Evolutionary conservation across 2,329 filamentous ascomycete genomes (phyloP), one percentile per base, ranked within the genome.

Genomic region (Harringtonia aguacate): DNA sequence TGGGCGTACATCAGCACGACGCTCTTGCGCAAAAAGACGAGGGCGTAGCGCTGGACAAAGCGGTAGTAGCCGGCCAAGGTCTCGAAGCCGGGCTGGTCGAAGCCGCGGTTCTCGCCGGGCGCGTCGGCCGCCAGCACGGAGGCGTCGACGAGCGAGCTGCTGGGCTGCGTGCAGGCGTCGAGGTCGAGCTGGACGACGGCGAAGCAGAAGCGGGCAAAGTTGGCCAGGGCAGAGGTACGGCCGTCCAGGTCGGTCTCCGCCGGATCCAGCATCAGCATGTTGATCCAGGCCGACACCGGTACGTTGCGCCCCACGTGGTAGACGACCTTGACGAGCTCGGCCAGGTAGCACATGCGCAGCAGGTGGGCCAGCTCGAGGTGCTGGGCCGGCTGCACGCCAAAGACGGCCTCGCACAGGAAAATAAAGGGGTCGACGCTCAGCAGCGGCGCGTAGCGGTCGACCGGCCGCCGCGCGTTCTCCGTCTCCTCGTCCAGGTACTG

Each of bases 21-120:
- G 8, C 75, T 73, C 65, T 98, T 98, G 47, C 92, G 83, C 33
- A 98, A 69, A 66, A 95, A 98, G 0, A 79, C 73, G n/a, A 95
- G 70, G 4, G 88, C 87, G 56, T 97, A 98, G 55, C 83, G 88
- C 49, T 81, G 78, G 21, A 86, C 73, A 52, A 82, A 78, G 9
- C 62, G 62, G 53, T 79, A 75, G 60, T 75, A 75, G 28, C 67
- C 69, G 43, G 69, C 66, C 29, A 79, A 56, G 41, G 65, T 69
- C 45, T 75, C 63, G 38, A 81, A 63, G 12, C 67, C 70, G 8
- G 70, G 66, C 53, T 80, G 75, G 42, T 72, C 64, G 54, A 79
- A 77, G 3, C 67, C 75, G 20, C 56, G 55, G 53, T 74, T 70
- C 15, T 59, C 55, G 24, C 61, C 53, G 30, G 60, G 58, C 14